phyloP scores from a whole-genome alignment of 768 basidiomycete species.

The Phylloporus arenicola region DNA sequence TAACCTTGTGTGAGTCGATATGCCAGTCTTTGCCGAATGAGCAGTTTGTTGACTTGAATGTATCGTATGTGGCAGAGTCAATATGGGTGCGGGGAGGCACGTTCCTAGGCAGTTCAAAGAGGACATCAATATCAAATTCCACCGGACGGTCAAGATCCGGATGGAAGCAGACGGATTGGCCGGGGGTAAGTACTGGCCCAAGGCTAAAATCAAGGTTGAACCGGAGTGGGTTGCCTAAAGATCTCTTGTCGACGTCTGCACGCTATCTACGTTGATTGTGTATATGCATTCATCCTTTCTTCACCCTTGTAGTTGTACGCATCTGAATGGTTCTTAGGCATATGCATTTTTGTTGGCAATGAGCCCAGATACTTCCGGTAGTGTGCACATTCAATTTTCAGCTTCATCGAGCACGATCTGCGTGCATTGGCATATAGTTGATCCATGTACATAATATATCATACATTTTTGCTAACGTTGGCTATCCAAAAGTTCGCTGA shows the following conservation, averaged over 20 bases:
- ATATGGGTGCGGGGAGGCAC: conserved; percentile 38
- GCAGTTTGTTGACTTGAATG: background rate
- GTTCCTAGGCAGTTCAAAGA: conserved; percentile 36
- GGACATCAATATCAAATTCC: conserved; percentile 41
- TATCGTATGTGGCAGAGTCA: conserved; percentile 20
- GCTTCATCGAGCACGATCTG: too few relatives aligned
- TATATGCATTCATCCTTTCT: background rate
- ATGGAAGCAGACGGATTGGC: conserved; percentile 43
- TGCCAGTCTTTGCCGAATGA: background rate
- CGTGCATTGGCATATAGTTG: too few relatives aligned
- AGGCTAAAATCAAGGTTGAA: conserved; percentile 33
- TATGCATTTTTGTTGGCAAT: background rate
- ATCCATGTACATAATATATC: too few relatives aligned
- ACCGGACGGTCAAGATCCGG: conserved; percentile 44
- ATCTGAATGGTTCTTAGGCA: background rate
- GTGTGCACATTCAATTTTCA: too few relatives aligned
- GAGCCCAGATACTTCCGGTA: too few relatives aligned
- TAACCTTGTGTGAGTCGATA: conserved; percentile 14
- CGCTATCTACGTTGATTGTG: background rate
- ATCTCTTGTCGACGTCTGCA: background rate
- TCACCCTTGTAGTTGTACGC: background rate
- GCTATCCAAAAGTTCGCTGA: too few relatives aligned
- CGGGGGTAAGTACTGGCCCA: conserved; percentile 36
- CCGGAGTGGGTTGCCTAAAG: conserved; percentile 39
- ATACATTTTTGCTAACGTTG: too few relatives aligned